Evolutionary conservation across 306 rosid genomes (phyloP).

Genomic region (Vachellia pachyceras): DNA sequence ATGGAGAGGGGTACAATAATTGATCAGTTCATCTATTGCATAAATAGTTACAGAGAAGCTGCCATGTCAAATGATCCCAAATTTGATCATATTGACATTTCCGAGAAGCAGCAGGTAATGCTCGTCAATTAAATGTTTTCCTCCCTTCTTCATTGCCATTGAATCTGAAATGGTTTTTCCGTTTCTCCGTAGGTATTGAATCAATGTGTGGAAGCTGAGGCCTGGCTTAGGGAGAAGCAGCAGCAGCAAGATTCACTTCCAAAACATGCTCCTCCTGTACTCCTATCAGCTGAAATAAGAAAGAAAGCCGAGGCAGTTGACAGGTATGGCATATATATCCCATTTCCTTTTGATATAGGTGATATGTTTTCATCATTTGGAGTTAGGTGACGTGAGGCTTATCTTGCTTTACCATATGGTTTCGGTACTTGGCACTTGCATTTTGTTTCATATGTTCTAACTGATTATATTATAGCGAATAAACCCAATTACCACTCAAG

Average conservation of each 20-base stretch:
- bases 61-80: too few species aligned
- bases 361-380: not conserved
- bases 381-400: not conserved
- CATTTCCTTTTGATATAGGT: not conserved
- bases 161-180: too few species aligned
- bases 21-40: slow-evolving; percentile 29
- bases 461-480: not conserved
- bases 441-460: not conserved
- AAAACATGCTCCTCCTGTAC: slow-evolving; percentile 75
- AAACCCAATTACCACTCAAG: not conserved
- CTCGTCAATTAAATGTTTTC: not conserved
- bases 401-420: not conserved
- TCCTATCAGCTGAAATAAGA: slow-evolving; percentile 73
- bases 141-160: not conserved
- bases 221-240: slow-evolving; percentile 82
- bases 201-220: slow-evolving; percentile 89
- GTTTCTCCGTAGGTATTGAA: not conserved
- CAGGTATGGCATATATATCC: slow-evolving; percentile 55
- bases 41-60: too few species aligned
- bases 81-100: too few species aligned
- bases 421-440: not conserved
- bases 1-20: too few species aligned
- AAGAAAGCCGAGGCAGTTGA: slow-evolving; percentile 87
- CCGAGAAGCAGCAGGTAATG: too few species aligned
- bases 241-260: slow-evolving; percentile 83